Evolutionary conservation across 495 filamentous ascomycete genomes (phyloP), one percentile per base, ranked within the genome.

Genomic region (Penicillium paxilli): DNA sequence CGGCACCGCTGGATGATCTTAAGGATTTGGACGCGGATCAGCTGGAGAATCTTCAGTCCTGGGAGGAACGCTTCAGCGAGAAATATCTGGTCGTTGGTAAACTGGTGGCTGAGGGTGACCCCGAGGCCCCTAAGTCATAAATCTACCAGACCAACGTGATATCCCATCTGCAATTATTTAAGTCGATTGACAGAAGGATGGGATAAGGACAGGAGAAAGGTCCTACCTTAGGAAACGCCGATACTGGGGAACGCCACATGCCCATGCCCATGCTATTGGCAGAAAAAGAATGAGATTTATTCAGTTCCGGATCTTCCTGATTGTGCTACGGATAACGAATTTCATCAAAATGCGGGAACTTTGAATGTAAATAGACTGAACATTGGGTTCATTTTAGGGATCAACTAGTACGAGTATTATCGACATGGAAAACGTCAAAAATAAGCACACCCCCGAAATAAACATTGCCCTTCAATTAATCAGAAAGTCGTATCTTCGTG

Each of bases 31-130:
- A 81, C 12, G 72, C 65, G 0, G 92, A 96, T 24, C 85, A 97
- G 79, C 76, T 87, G 72, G 90, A 91, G 65, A 87, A 91, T 38
- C 72, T 98, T 68, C 79, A 79, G 66, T 89, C 87, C 6, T 98
- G 94, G 94, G 91, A 96, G 74, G 90, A 92, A 65, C 80, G 91
- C 54, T 98, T 98, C 75, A 71, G 73, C 26, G 91, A 92, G 71
- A 98, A 98, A 77, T 98, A 98, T 72, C 72, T 96, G 26, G 82
- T 98, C 9, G 91, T 98, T 16, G 94, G 94, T n/a, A 88, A 83
- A 74, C 70, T 98, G 64, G 91, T 98, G 33, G 76, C 87, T 5
- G 85, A 87, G 62, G 82, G 81, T 9, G 82, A 84, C 56, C 71
- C 80, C 21, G 82, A 86, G 49, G 82, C 76, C 19, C 64, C 69